phyloP scores from a whole-genome alignment of 2,329 filamentous ascomycete genomes.

The Calonectria multiphialidica region DNA sequence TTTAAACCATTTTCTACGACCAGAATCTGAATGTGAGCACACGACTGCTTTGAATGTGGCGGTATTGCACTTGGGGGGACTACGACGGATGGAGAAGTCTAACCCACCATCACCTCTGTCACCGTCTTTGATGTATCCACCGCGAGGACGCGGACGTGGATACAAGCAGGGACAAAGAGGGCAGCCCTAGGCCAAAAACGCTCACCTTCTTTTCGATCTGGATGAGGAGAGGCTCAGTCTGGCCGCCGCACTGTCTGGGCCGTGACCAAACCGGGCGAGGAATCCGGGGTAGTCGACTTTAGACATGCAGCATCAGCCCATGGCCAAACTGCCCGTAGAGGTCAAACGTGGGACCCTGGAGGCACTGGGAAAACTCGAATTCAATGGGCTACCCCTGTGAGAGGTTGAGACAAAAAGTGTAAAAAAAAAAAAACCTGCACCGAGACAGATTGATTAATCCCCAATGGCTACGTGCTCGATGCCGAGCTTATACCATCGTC shows the following conservation, averaged over 20 bases:
- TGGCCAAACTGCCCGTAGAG: neutral
- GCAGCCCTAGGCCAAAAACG: conserved; percentile 26
- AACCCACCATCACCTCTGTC: neutral
- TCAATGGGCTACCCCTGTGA: conserved; percentile 3
- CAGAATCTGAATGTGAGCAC: conserved; percentile 7
- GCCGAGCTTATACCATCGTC: neutral
- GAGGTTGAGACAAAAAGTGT: conserved; percentile 22
- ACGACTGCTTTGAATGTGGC: conserved; percentile 31
- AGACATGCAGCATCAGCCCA: conserved; percentile 12
- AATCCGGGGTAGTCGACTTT: conserved; percentile 24
- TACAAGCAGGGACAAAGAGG: conserved; percentile 15
- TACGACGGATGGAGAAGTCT: neutral
- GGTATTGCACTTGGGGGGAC: conserved; percentile 4
- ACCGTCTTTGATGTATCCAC: conserved; percentile 22
- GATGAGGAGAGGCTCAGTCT: conserved; percentile 10
- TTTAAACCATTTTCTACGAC: conserved; percentile 12
- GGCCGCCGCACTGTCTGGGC: conserved; percentile 10
- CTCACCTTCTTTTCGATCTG: conserved; percentile 19
- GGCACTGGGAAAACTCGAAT: neutral
- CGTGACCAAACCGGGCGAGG: conserved; percentile 6
- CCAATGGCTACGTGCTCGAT: neutral
- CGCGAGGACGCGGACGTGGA: conserved; percentile 21
- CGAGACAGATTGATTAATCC: conserved; percentile 18
- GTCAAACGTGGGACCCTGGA: neutral
- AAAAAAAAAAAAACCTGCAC: conserved; percentile 1